Base-by-base conservation (phyloP, 2,329 filamentous ascomycete genomes). In the Magnaporthiopsis incrustans region DNA sequence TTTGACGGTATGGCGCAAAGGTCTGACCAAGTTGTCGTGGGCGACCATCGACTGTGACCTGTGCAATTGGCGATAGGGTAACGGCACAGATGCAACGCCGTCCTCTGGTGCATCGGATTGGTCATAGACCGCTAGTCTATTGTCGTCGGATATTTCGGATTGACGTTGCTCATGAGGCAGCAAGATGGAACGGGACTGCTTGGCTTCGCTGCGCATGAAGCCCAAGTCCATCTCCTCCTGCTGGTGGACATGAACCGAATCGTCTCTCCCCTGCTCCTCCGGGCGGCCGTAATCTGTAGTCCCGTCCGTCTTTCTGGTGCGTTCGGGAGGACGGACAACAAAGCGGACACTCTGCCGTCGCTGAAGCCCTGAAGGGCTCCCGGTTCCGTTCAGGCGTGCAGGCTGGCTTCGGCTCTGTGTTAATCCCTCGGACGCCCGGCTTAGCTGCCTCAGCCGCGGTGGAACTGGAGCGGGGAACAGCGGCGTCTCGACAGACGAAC, bases 301-400 rank as follows among this genome's bases (percentile, higher is more conserved):
- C 8, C 10, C n/a, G 7, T 53, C 44, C 3, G 6, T 11, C 22
- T 53, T 10, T 22, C 44, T 53, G 7, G 18, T 25, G 22, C 44
- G 18, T 10, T 53, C n/a, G 22, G 18, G 44, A 22, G 44, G 44
- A 25, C 8, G 6, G 5, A 69, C 68, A 35, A 80, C 76, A 66
- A 85, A 88, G 1, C 85, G 80, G 57, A 88, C 79, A 68, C 85
- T 88, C 64, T 82, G 81, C 64, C 81, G 79, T 10, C 78, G 78
- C 57, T 70, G 73, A 15, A 82, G 67, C 11, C 32, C 59, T 11
- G 10, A 35, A 18, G 3, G 33, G 62, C 32, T 35, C 27, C 57
- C 15, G n/a, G 22, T 2, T 44, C n/a, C 5, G 38, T 11, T 22
- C 22, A 53, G 44, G 18, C 22, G 44, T n/a, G 44, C 44, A 2